phyloP scores from a whole-genome alignment of 257 asterid genomes.

The Cruciata laevipes region DNA sequence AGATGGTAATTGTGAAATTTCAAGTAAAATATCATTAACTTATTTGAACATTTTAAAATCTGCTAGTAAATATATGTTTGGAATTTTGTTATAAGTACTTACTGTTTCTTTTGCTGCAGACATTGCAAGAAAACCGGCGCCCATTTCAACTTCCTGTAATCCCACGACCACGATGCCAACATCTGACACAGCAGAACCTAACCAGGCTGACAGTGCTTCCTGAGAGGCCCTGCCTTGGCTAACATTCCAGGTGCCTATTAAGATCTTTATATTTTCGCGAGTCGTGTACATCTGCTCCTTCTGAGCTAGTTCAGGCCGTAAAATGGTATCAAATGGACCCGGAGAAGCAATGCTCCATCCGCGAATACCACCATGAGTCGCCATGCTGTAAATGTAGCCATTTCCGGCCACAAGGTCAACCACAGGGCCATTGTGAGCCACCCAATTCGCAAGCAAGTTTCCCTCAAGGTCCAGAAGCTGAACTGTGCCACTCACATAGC shows the following conservation, averaged over 20 bases:
- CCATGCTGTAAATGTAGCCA: conserved; percentile 68
- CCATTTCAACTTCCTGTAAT: conserved; percentile 97
- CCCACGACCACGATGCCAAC: conserved; percentile 90
- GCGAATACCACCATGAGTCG: conserved; percentile 93
- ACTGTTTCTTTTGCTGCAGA: conserved; percentile 99
- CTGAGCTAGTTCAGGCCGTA: conserved; percentile 46
- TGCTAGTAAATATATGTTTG: background rate
- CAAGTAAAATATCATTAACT: background rate
- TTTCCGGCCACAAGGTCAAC: conserved; percentile 55
- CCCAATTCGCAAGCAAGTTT: conserved; percentile 59
- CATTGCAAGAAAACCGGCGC: conserved; percentile 99
- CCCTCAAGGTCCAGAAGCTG: conserved; percentile 82
- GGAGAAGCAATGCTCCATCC: conserved; percentile 94
- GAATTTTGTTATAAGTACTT: conserved; percentile 20
- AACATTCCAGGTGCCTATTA: conserved; percentile 96
- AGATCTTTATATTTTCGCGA: conserved; percentile 45
- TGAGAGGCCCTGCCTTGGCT: conserved; percentile 92
- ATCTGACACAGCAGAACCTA: conserved; percentile 61
- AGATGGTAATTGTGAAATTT: conserved; percentile 8
- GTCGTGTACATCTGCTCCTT: conserved; percentile 47
- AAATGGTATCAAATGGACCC: conserved; percentile 60
- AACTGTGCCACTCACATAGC: conserved; percentile 75
- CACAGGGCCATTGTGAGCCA: conserved; percentile 78
- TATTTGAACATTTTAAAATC: background rate
- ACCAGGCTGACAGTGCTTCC: conserved; percentile 82